These are phyloP conservation scores for Purpureocillium takamizusanense DNA, from an alignment of 2,329 filamentous ascomycete species.

Conservation along the genomic window DNA sequence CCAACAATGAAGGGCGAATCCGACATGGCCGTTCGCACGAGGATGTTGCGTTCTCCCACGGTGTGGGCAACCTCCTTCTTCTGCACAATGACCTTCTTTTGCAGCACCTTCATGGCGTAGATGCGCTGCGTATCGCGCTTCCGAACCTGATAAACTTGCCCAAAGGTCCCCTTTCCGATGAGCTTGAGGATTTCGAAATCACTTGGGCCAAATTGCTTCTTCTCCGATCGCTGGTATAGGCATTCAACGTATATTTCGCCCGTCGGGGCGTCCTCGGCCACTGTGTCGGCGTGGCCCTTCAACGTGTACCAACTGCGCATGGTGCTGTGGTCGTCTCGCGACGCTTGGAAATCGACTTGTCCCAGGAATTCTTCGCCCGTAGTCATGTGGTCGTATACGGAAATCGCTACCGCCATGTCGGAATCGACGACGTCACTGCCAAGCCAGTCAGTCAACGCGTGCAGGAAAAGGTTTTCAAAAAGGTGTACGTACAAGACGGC, in stretches of 20 bases:
- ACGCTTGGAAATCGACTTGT: slow-evolving; percentile 73
- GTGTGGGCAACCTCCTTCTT: slow-evolving; percentile 99
- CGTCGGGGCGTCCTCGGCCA: slow-evolving; percentile 62
- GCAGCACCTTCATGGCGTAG: slow-evolving; percentile 98
- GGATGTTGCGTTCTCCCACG: slow-evolving; percentile 90
- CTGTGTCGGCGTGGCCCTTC: slow-evolving; percentile 63
- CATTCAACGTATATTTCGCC: slow-evolving; percentile 88
- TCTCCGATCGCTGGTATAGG: slow-evolving; percentile 76
- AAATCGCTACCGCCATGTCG: slow-evolving; percentile 84
- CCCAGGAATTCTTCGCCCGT: slow-evolving; percentile 86
- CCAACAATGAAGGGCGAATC: slow-evolving; percentile 97
- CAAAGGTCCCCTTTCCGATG: slow-evolving; percentile 96
- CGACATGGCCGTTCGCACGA: slow-evolving; percentile 89
- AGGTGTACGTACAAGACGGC: slow-evolving; percentile 70
- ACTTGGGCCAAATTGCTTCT: slow-evolving; percentile 85
- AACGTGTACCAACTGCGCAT: slow-evolving; percentile 82
- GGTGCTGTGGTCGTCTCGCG: slow-evolving; percentile 55
- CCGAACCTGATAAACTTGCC: slow-evolving; percentile 94
- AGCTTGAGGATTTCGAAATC: slow-evolving; percentile 95
- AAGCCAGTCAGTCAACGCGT: no score
- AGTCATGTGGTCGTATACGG: slow-evolving; percentile 76
- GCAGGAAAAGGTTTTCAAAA: no score
- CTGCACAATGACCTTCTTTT: slow-evolving; percentile 99
- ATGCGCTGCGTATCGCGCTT: slow-evolving; percentile 95
- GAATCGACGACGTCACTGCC: slow-evolving; percentile 84